Conservation (phyloP, 257 asterid genomes). For the Solanum acaule region DNA sequence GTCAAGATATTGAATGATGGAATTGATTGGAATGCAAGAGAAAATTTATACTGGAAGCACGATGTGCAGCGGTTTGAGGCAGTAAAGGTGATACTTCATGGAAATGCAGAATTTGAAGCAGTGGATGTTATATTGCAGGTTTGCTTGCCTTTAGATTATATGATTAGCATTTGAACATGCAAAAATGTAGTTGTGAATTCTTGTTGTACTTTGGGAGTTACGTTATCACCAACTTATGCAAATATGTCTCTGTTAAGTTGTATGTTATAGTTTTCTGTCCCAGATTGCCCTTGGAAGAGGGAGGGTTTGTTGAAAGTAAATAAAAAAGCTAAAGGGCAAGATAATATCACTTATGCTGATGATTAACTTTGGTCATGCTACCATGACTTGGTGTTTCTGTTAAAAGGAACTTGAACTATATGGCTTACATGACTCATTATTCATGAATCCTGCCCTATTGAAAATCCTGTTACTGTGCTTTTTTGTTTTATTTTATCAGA, state of each 20-base stretch:
- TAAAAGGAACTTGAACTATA: background rate
- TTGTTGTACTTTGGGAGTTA: background rate
- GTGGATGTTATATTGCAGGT: conserved; percentile 72
- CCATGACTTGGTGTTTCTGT: background rate
- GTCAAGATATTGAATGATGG: conserved; percentile 71
- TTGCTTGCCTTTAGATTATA: conserved; percentile 9
- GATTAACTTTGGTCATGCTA: background rate
- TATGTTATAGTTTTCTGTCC: background rate
- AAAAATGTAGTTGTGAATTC: background rate
- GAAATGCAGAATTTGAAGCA: conserved; percentile 98
- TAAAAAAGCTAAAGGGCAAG: background rate
- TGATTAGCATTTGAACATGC: background rate
- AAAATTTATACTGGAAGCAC: conserved; percentile 90
- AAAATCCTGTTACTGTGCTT: background rate
- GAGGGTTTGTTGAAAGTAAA: background rate
- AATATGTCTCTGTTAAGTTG: background rate
- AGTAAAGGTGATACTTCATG: conserved; percentile 69
- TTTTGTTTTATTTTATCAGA: background rate
- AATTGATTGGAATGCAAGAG: conserved; percentile 71
- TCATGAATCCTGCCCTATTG: background rate
- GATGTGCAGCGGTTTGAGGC: conserved; percentile 78
- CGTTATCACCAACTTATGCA: background rate
- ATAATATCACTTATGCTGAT: background rate
- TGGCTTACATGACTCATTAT: background rate
- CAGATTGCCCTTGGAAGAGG: background rate